phyloP scores from a whole-genome alignment of 169 alveolate genomes.

The Cryptosporidium meleagridis region DNA sequence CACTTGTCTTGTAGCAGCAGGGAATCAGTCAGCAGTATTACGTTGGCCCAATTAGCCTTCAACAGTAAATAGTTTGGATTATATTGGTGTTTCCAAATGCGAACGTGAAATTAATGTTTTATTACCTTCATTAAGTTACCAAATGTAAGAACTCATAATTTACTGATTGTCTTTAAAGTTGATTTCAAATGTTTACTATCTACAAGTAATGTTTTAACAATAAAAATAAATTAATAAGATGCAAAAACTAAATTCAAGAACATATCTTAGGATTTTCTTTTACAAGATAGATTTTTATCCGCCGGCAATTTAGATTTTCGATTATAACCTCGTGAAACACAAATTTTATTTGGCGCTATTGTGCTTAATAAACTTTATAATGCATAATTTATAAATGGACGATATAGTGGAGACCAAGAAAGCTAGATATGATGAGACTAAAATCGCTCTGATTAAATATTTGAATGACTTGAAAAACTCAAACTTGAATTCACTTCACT shows the following conservation, averaged over 20 bases:
- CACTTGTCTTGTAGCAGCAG: not conserved
- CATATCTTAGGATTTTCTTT: not conserved
- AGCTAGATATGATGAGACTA: not conserved
- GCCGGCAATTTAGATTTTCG: constrained; percentile 17
- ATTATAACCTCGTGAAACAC: constrained; percentile 11
- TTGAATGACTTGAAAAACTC: not conserved
- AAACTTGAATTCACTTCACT: constrained; percentile 11
- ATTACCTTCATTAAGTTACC: not conserved
- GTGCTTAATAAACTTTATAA: not conserved
- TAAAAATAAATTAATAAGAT: too few relatives aligned
- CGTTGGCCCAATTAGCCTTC: not conserved
- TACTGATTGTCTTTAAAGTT: not conserved
- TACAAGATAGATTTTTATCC: not conserved
- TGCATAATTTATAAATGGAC: not conserved
- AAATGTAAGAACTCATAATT: not conserved
- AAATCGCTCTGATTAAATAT: not conserved
- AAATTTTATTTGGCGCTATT: not conserved
- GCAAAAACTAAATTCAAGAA: not conserved
- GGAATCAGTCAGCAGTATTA: not conserved
- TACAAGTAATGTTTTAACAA: too few relatives aligned
- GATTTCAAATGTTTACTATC: not conserved
- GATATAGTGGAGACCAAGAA: not conserved
- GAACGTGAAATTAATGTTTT: not conserved
- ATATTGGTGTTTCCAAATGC: not conserved
- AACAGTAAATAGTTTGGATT: not conserved